Conservation (phyloP, 306 rosid genomes). For the Macrotyloma uniflorum region DNA sequence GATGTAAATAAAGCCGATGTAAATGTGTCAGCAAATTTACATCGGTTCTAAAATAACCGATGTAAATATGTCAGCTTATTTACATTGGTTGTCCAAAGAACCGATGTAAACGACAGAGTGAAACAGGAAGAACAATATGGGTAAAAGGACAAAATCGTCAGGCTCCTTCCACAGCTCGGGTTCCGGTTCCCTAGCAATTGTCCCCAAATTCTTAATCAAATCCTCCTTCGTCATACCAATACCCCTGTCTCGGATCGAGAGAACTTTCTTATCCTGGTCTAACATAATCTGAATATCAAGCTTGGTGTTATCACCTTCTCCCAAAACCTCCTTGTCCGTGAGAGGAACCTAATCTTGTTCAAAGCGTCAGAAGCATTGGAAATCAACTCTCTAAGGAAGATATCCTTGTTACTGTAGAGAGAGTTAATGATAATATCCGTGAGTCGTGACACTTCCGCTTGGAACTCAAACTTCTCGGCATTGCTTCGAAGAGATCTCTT, state of each 20-base stretch:
- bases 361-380: conserved; percentile 98
- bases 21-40: too few relatives aligned
- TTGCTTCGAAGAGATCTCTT: conserved; percentile 82
- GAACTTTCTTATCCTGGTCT: conserved; percentile 88
- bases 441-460: conserved; percentile 98
- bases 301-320: conserved; percentile 93
- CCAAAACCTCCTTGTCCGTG: conserved; percentile 95
- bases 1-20: too few relatives aligned
- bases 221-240: conserved; percentile 99
- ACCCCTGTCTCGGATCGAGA: conserved; percentile 92
- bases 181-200: conserved; percentile 94
- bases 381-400: conserved; percentile 95
- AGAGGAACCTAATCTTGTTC: conserved; percentile 97
- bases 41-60: too few relatives aligned
- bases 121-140: too few relatives aligned
- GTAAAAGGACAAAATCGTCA: too few relatives aligned
- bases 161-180: conserved; percentile 89
- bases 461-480: conserved; percentile 95
- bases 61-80: too few relatives aligned
- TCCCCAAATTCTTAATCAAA: conserved; percentile 94
- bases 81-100: too few relatives aligned
- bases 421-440: conserved; percentile 98
- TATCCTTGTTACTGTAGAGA: conserved; percentile 95
- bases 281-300: conserved; percentile 96
- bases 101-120: too few relatives aligned